Evolutionary conservation across 2,329 filamentous ascomycete species (phyloP), one percentile per base, ranked within the genome.

Genomic region (Epichloe glyceriae): DNA sequence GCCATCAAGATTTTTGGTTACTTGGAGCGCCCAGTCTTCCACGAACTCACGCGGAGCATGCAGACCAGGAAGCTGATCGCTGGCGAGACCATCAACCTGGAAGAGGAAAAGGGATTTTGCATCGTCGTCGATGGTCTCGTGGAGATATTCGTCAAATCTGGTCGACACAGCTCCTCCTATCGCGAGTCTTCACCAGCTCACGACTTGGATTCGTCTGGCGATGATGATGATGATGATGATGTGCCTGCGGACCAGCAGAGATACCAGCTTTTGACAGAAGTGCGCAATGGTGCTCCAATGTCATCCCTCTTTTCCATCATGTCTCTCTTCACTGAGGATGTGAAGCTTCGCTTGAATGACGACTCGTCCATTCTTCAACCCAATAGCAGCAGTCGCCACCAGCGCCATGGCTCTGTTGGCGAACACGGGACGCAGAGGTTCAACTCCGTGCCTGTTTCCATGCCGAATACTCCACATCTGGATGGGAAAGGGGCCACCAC

Each of bases 1-100:
- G 93, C 94, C 33, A 98, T 98, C 72, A 98, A 97, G 68, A 93
- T 98, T 52, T 98, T 98, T 69, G 93, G 93, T 8, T 98, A 97
- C 63, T 73, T 98, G 42, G 93, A 98, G 65, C 82, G 93, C 26
- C 89, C 93, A 0, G 93, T 98, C 41, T 98, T 98, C 62, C 94
- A 98, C 62, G 93, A 98, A 68, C 78, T 98, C 59, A 98, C 93
- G 0, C 78, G 93, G 53, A 96, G 90, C 53, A 98, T 98, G 93
- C 93, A 98, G 71, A 98, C 94, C 19, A 78, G 88, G 59, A 96
- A 96, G 68, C 75, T 98, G 47, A 94, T 97, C 61, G 91, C 93
- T 5, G 93, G 93, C 33, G 93, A 98, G 68, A 98, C 93, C 0
- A 74, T 98, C 59, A 82, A 96, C 57, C 73, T 98, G 34, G 93